A percentile compares a stretch with the other conserved stretches of the same genome.
Evolutionary conservation across 164 flowering plant species (phyloP).

Genomic region (Annona cherimola): DNA sequence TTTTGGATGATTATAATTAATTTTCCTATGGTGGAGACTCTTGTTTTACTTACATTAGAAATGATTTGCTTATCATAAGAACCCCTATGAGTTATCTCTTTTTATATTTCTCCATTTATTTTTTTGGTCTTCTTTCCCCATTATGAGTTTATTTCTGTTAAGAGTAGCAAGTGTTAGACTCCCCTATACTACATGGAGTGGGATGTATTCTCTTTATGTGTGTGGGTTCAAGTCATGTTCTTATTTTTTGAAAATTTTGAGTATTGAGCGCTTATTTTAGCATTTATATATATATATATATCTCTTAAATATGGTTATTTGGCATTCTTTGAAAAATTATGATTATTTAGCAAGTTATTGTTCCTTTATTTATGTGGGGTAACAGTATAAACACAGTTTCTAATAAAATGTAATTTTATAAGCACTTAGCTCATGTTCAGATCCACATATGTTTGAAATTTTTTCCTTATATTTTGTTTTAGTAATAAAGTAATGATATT

Average conservation of each 20-base stretch:
- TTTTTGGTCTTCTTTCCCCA: too few species aligned
- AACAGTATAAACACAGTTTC: too few species aligned
- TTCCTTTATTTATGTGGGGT: neutral
- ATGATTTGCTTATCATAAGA: conserved; percentile 21
- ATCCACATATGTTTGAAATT: neutral
- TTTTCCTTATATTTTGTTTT: too few species aligned
- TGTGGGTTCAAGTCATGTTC: too few species aligned
- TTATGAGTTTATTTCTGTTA: too few species aligned
- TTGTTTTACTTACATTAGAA: conserved; percentile 13
- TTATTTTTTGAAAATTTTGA: neutral
- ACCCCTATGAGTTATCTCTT: conserved; percentile 22
- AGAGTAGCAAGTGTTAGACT: too few species aligned
- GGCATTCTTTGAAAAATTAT: too few species aligned
- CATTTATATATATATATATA: too few species aligned
- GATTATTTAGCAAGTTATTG: neutral
- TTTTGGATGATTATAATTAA: conserved; percentile 27
- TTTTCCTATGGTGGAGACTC: conserved; percentile 16
- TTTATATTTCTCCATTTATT: neutral
- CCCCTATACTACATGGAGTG: too few species aligned
- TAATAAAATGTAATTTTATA: too few species aligned
- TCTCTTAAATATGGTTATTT: neutral
- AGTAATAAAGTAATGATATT: too few species aligned
- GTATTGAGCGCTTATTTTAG: neutral
- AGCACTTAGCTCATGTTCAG: neutral
- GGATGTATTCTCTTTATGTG: too few species aligned